Percentiles rank a stretch among this genome's conserved stretches.
phyloP scores from a whole-genome alignment of 2,329 filamentous ascomycete species.

The Orbilia brochopaga region DNA sequence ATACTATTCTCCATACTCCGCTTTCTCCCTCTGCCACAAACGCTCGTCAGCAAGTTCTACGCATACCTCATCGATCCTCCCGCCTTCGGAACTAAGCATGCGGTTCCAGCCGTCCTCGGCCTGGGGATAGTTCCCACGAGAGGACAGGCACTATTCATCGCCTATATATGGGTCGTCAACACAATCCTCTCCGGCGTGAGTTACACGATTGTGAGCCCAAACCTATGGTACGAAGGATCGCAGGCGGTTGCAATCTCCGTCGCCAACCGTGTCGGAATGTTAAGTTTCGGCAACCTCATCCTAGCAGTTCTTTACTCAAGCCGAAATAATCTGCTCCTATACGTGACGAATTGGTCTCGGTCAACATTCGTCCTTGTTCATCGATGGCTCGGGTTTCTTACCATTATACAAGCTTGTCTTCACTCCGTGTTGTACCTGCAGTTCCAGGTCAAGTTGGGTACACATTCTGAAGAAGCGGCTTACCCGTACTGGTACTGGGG shows the following conservation, averaged over 20 bases:
- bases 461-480: slow-evolving; percentile 52
- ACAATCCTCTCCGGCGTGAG: slow-evolving; percentile 54
- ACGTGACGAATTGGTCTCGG: slow-evolving; percentile 58
- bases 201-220: slow-evolving; percentile 55
- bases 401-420: slow-evolving; percentile 54
- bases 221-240: slow-evolving; percentile 53
- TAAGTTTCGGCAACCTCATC: slow-evolving; percentile 57
- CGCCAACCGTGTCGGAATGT: slow-evolving; percentile 51
- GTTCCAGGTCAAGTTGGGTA: slow-evolving; percentile 53
- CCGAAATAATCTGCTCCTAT: slow-evolving; percentile 58
- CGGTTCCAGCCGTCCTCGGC: slow-evolving; percentile 50
- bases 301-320: slow-evolving; percentile 57
- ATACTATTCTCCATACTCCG: slow-evolving; percentile 57
- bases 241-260: slow-evolving; percentile 55
- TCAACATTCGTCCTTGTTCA: slow-evolving; percentile 58
- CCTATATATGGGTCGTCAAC: slow-evolving; percentile 57
- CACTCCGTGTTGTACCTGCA: slow-evolving; percentile 57
- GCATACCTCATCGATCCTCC: slow-evolving; percentile 56
- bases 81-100: slow-evolving; percentile 56
- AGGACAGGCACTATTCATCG: slow-evolving; percentile 57
- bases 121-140: slow-evolving; percentile 57
- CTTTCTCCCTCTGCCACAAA: slow-evolving; percentile 56
- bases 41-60: slow-evolving; percentile 55
- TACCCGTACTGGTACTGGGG: slow-evolving; percentile 57
- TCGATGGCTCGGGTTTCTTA: slow-evolving; percentile 57